Evolutionary conservation across 176 grass and related monocot genomes (phyloP).

Genomic region (Bromus sterilis): DNA sequence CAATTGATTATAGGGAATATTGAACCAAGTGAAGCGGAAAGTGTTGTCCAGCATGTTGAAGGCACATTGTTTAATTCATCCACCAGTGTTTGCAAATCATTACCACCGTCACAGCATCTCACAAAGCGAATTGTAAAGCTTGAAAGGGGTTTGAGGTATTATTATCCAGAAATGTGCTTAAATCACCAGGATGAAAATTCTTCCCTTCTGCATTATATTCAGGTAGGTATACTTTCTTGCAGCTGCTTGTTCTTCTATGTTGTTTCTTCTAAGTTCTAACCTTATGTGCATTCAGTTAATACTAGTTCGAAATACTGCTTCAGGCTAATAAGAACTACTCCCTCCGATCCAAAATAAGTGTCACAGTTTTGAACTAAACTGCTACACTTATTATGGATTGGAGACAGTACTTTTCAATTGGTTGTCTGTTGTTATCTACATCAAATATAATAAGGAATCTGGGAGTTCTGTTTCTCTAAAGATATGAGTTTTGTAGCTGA

Average conservation of each 20-base stretch:
- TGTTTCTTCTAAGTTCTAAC: neutral
- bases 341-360: too few relatives aligned
- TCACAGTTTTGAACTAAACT: too few relatives aligned
- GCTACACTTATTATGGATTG: too few relatives aligned
- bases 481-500: neutral
- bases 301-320: neutral
- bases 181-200: constrained; percentile 91
- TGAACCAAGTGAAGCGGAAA: constrained; percentile 61
- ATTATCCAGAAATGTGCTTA: constrained; percentile 54
- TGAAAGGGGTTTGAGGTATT: constrained; percentile 71
- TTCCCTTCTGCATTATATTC: constrained; percentile 83
- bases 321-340: neutral
- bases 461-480: neutral
- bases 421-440: constrained; percentile 4
- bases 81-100: constrained; percentile 43
- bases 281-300: neutral
- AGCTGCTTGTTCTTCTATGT: neutral
- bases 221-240: constrained; percentile 60
- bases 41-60: constrained; percentile 58
- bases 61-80: constrained; percentile 56
- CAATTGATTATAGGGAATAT: constrained; percentile 66
- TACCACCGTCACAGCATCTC: constrained; percentile 79
- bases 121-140: constrained; percentile 89
- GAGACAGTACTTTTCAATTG: neutral
- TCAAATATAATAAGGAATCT: neutral